Conservation (phyloP, 2,329 filamentous ascomycete genomes). For the Plectosphaerella sp. region DNA sequence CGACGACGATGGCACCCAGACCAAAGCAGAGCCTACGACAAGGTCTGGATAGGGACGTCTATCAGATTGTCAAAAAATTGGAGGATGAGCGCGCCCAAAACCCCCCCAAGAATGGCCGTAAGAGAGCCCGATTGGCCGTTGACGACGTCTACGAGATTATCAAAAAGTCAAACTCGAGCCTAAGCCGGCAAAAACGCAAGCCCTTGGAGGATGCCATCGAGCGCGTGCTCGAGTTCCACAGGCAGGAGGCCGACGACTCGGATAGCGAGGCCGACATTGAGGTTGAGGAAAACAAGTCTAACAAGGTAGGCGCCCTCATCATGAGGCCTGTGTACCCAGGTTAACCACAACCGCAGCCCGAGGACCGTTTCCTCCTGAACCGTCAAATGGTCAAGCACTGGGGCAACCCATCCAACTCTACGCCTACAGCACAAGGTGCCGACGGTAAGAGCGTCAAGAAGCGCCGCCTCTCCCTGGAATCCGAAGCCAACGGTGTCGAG, state of each 20-base stretch:
- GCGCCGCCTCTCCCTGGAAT: slow-evolving; percentile 10
- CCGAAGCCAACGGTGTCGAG: slow-evolving; percentile 6
- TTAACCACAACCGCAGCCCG: slow-evolving; percentile 17
- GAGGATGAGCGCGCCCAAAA: slow-evolving; percentile 59
- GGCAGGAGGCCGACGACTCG: slow-evolving; percentile 55
- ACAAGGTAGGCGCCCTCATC: slow-evolving; percentile 6
- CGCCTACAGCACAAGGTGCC: slow-evolving; percentile 6
- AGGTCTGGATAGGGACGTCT: slow-evolving; percentile 66
- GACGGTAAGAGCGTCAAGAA: slow-evolving; percentile 18
- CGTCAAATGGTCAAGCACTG: slow-evolving; percentile 36
- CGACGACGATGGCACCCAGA: background rate
- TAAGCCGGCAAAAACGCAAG: slow-evolving; percentile 78
- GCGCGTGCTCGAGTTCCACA: slow-evolving; percentile 69
- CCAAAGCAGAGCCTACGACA: slow-evolving; percentile 38
- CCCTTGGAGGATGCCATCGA: slow-evolving; percentile 82
- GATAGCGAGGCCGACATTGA: slow-evolving; percentile 48
- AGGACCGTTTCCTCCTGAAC: slow-evolving; percentile 35
- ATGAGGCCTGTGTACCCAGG: background rate
- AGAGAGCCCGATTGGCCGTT: slow-evolving; percentile 42
- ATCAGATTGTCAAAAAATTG: slow-evolving; percentile 74
- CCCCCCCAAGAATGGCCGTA: slow-evolving; percentile 17
- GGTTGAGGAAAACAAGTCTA: slow-evolving; percentile 12
- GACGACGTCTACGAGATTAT: slow-evolving; percentile 64
- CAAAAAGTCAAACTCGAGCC: slow-evolving; percentile 78
- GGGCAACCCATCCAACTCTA: slow-evolving; percentile 15